Evolutionary conservation across 2,329 filamentous ascomycete species (phyloP), one percentile per base, ranked within the genome.

Genomic region (Paraconiothyrium sp.): DNA sequence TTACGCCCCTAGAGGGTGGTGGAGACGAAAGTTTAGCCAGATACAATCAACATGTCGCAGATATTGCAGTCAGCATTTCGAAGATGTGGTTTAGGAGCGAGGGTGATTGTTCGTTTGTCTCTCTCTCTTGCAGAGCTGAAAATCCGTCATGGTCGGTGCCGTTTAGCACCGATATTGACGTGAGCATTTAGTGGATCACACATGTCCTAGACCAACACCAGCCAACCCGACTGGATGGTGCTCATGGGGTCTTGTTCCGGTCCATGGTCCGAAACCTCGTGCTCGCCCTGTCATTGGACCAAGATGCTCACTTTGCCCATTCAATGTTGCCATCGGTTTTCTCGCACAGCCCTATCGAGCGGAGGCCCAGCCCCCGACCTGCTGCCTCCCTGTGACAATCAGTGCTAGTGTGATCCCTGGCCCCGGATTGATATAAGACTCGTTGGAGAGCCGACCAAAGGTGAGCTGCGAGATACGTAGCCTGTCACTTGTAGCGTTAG

Each of bases 381-480:
- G 20, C 27, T n/a, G 22, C 37, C 37, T 54, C 14, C 27, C 51
- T 41, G 41, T 27, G 37, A 30, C 22, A 13, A 24, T 27, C 32
- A 27, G n/a, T 32, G 16, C 51, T 47, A 37, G 32, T 37, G 9
- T 13, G 11, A 35, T n/a, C 6, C 20, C 13, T 47, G 16, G 46
- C 27, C 39, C 24, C 54, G 54, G 54, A 37, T 39, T 24, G 10
- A 56, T 44, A 14, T 32, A 16, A 39, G n/a, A 32, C 27, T n/a
- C 20, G 54, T 56, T 34, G 54, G 54, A 48, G 54, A 56, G 54
- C 54, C 54, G 56, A 37, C 59, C 48, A 56, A 56, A 52, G 27
- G 47, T 32, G 24, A 51, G 56, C 1, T 39, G 57, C 41, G 41
- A 62, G 30, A 57, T 60, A 43, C 49, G 43, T 10, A 20, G 56